Percentiles rank a stretch among this genome's conserved stretches.
Conservation (phyloP, 495 filamentous ascomycete genomes). For the Cetradonia linearis region DNA sequence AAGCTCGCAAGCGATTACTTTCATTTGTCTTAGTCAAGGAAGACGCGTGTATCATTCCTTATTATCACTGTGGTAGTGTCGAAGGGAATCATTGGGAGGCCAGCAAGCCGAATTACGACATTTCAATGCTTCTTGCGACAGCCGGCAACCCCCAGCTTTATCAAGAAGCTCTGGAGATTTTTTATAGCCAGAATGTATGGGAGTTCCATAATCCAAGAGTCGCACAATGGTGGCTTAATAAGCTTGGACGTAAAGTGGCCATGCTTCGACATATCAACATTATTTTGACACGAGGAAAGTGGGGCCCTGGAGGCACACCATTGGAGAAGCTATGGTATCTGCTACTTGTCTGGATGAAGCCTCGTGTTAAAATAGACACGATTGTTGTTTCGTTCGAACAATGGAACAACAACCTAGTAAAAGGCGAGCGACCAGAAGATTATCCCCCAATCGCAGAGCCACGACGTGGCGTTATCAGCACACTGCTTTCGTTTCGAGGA, state of each 20-base stretch:
- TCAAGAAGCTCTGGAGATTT: not conserved
- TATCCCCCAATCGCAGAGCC: not conserved
- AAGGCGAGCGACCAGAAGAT: not conserved
- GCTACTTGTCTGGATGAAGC: constrained; percentile 9
- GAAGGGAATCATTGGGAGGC: not conserved
- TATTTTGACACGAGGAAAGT: not conserved
- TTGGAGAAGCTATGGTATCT: constrained; percentile 11
- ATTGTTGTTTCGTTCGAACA: not conserved
- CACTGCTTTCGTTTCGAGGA: constrained; percentile 1
- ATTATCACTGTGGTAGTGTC: constrained; percentile 3
- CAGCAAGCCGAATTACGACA: not conserved
- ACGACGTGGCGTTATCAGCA: not conserved
- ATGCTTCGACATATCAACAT: constrained; percentile 5
- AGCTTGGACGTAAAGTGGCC: constrained; percentile 12
- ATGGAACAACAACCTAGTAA: not conserved
- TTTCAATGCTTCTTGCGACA: not conserved
- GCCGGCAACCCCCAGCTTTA: constrained; percentile 1
- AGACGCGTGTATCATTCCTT: not conserved
- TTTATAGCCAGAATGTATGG: constrained; percentile 16
- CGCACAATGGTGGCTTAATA: constrained; percentile 14
- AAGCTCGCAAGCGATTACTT: not conserved
- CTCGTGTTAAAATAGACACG: not conserved
- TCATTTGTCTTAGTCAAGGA: not conserved
- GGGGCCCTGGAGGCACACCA: not conserved
- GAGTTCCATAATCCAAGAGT: constrained; percentile 1